phyloP scores from a whole-genome alignment of 2,329 filamentous ascomycete genomes.

The Fusarium veterinarium region DNA sequence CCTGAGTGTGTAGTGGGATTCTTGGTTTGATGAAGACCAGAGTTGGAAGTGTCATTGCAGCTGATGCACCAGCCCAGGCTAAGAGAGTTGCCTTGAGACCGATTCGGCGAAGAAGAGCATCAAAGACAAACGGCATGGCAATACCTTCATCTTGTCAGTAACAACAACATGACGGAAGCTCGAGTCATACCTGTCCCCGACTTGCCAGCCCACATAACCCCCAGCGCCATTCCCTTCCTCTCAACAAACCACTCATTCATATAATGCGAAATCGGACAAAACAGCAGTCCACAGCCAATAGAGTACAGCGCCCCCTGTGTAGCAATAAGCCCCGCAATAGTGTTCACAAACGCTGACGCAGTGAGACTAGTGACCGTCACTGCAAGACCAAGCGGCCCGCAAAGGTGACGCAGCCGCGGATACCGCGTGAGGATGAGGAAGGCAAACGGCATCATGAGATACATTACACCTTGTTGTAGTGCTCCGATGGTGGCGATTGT shows the following conservation, averaged over 20 bases:
- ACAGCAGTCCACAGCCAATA: conserved; percentile 62
- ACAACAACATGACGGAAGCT: fast-evolving
- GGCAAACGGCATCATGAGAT: conserved; percentile 61
- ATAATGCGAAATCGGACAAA: conserved; percentile 65
- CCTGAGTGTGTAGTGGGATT: conserved; percentile 35
- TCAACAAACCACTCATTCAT: conserved; percentile 70
- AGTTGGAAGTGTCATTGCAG: conserved; percentile 53
- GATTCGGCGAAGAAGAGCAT: conserved; percentile 57
- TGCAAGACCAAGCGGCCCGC: conserved; percentile 57
- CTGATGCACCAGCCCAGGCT: conserved; percentile 55
- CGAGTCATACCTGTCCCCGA: conserved; percentile 46
- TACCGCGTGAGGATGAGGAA: conserved; percentile 58
- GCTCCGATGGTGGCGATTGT: conserved; percentile 41
- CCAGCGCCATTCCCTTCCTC: conserved; percentile 64
- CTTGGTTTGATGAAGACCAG: conserved; percentile 53
- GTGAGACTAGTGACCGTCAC: conserved; percentile 61
- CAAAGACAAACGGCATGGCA: conserved; percentile 62
- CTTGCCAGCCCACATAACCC: conserved; percentile 66
- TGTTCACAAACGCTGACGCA: conserved; percentile 62
- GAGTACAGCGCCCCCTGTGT: conserved; percentile 71
- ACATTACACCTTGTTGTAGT: conserved; percentile 58
- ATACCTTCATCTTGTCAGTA: conserved; percentile 50
- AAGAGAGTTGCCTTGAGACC: conserved; percentile 57
- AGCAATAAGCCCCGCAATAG: conserved; percentile 62
- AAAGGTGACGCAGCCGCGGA: conserved; percentile 53